These are phyloP conservation scores for Schizophyllum amplum DNA, from an alignment of 1,284 basidiomycete species.

Conservation along the genomic window DNA sequence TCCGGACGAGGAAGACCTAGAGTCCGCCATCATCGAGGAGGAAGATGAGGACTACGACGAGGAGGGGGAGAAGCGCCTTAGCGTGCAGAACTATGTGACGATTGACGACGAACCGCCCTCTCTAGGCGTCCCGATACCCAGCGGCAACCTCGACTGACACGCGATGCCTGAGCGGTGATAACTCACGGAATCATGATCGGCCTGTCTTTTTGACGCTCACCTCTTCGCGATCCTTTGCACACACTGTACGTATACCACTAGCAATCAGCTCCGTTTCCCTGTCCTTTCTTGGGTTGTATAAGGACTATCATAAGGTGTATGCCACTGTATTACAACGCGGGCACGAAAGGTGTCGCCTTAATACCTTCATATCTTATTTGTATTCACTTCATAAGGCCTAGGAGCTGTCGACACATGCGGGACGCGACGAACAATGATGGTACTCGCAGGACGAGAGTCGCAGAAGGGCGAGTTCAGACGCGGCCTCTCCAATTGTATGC, in stretches of 20 bases:
- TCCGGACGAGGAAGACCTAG: slow-evolving; percentile 34
- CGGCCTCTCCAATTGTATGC: too few relatives aligned
- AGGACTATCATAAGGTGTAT: not conserved
- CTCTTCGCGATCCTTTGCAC: not conserved
- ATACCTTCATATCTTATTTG: not conserved
- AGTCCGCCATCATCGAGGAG: slow-evolving; percentile 35
- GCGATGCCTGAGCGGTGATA: not conserved
- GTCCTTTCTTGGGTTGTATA: not conserved
- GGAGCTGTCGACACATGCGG: too few relatives aligned
- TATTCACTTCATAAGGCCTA: not conserved
- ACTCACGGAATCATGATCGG: not conserved
- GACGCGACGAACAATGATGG: too few relatives aligned
- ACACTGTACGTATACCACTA: not conserved
- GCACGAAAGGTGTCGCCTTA: not conserved
- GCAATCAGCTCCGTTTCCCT: not conserved
- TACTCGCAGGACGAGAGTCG: too few relatives aligned
- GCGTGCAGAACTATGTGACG: not conserved
- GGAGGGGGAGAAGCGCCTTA: slow-evolving; percentile 4
- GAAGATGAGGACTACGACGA: slow-evolving; percentile 28
- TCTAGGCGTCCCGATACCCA: not conserved
- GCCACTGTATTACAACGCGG: not conserved
- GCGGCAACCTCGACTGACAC: not conserved
- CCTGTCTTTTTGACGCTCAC: not conserved
- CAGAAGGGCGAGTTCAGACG: too few relatives aligned
- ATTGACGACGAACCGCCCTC: not conserved